These are phyloP conservation scores for Stenocarpella maydis DNA, from an alignment of 2,329 filamentous ascomycete species.

Conservation along the genomic window DNA sequence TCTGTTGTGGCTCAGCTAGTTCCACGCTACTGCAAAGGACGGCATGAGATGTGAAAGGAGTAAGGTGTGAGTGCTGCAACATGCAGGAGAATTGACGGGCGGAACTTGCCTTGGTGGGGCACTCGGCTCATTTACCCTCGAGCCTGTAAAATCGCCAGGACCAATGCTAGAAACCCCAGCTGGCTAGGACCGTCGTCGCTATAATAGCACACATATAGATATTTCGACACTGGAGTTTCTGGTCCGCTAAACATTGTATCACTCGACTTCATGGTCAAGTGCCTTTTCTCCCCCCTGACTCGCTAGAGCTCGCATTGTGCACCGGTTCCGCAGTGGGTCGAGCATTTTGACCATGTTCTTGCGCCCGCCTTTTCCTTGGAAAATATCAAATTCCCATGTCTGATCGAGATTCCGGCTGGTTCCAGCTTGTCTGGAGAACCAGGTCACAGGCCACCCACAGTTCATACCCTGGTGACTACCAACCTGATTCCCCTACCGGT, in stretches of 20 bases:
- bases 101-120: conserved; percentile 8
- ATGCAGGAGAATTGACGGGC: conserved; percentile 22
- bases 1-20: conserved; percentile 27
- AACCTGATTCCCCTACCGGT: conserved; percentile 13
- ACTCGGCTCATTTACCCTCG: conserved; percentile 1
- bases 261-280: background rate
- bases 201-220: conserved; percentile 13
- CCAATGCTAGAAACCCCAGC: background rate
- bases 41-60: conserved; percentile 22
- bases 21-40: conserved; percentile 19
- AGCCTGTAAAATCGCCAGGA: conserved; percentile 18
- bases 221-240: background rate
- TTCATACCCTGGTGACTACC: background rate
- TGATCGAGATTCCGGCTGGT: conserved; percentile 26
- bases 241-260: background rate
- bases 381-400: background rate
- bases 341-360: conserved; percentile 29
- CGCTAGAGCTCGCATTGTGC: background rate
- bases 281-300: conserved; percentile 12
- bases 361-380: conserved; percentile 4
- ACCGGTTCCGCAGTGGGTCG: conserved; percentile 34
- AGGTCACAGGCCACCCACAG: conserved; percentile 11
- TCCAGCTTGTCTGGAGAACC: background rate
- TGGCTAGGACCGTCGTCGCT: background rate
- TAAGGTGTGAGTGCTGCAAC: conserved; percentile 1